A percentile compares a stretch with the other conserved stretches of the same genome.
phyloP scores from a whole-genome alignment of 1,284 basidiomycete species.

The Cystobasidiaceae sp. region DNA sequence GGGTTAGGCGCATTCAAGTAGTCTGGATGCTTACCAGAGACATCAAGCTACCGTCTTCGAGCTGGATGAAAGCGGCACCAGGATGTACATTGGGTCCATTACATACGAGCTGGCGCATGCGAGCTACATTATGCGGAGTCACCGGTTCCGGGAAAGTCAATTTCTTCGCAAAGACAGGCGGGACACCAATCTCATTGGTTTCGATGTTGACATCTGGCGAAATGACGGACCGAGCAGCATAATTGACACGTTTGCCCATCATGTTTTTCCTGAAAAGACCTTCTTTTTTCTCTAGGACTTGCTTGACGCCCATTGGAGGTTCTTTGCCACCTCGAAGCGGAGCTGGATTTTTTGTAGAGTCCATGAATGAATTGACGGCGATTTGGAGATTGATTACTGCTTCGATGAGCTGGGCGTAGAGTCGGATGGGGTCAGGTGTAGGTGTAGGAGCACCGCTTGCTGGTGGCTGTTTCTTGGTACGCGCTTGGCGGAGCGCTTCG shows the following conservation, averaged over 20 bases:
- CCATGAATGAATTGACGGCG: conserved; percentile 95
- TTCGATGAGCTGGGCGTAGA: conserved; percentile 71
- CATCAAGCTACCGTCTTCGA: conserved; percentile 84
- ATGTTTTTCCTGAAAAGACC: conserved; percentile 98
- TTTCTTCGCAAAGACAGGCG: conserved; percentile 94
- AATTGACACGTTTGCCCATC: conserved; percentile 99
- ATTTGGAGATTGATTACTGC: conserved; percentile 83
- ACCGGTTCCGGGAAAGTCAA: conserved; percentile 97
- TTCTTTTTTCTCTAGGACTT: conserved; percentile 97
- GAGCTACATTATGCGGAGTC: conserved; percentile 81
- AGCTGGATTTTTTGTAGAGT: conserved; percentile 91
- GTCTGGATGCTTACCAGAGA: conserved; percentile 58
- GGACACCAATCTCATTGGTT: conserved; percentile 97
- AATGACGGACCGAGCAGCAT: conserved; percentile 97
- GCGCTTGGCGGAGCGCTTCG: conserved; percentile 59
- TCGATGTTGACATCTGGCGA: conserved; percentile 99
- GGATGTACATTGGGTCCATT: conserved; percentile 85
- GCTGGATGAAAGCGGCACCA: conserved; percentile 89
- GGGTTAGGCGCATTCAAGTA: not conserved
- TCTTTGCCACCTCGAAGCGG: conserved; percentile 78
- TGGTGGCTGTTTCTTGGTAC: conserved; percentile 53
- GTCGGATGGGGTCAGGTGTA: conserved; percentile 51
- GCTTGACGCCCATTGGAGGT: conserved; percentile 94
- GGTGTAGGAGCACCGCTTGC: conserved; percentile 33
- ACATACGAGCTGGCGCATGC: conserved; percentile 85